These are phyloP conservation scores for Solanum dulcamara DNA, from an alignment of 257 asterid species.

Conservation along the genomic window DNA sequence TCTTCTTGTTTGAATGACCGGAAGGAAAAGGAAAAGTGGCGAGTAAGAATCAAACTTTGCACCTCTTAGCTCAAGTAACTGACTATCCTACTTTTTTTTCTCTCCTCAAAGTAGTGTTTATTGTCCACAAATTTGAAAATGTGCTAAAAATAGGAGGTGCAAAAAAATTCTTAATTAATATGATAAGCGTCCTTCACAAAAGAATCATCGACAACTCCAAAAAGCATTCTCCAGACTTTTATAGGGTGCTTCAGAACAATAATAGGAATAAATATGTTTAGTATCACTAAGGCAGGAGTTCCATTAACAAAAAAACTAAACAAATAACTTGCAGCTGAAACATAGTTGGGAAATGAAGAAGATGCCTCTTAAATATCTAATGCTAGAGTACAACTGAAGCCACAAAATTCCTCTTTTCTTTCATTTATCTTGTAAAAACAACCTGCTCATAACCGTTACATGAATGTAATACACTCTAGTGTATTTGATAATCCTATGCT, in stretches of 20 bases:
- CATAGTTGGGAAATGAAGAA: neutral
- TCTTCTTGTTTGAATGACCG: neutral
- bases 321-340: neutral
- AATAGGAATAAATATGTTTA: neutral
- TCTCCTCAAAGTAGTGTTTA: neutral
- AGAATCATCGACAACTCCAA: neutral
- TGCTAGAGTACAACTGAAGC: neutral
- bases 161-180: neutral
- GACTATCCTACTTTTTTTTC: neutral
- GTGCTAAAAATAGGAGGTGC: neutral
- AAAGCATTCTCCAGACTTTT: neutral
- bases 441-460: neutral
- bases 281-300: neutral
- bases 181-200: neutral
- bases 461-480: neutral
- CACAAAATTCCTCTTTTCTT: neutral
- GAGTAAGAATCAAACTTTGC: neutral
- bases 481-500: neutral
- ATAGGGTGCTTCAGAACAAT: neutral
- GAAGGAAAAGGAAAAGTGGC: neutral
- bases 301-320: neutral
- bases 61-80: neutral
- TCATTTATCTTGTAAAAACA: neutral
- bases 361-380: neutral
- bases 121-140: neutral